Evolutionary conservation across 2,329 filamentous ascomycete genomes (phyloP).

Genomic region (Xylaria sp.): DNA sequence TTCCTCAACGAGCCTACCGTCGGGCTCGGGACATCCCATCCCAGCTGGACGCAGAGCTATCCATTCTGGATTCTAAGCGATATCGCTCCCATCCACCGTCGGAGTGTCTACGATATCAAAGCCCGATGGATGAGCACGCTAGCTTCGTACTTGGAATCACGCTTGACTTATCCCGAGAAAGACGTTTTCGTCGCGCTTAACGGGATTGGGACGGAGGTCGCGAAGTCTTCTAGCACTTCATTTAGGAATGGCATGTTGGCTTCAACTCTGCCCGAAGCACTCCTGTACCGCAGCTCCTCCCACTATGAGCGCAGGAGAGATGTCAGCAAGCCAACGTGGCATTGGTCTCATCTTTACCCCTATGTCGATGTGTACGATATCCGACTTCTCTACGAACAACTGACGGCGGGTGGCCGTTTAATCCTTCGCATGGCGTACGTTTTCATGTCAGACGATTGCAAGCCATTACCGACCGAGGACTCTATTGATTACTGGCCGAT

Average conservation of each 20-base stretch:
- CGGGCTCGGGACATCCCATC: too few relatives aligned
- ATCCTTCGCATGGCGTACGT: constrained; percentile 15
- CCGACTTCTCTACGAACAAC: not conserved
- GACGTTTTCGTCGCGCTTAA: constrained; percentile 11
- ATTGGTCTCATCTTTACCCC: constrained; percentile 16
- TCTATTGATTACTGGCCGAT: constrained; percentile 15
- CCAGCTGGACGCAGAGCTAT: too few relatives aligned
- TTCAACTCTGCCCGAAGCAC: not conserved
- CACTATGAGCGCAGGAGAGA: not conserved
- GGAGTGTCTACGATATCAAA: too few relatives aligned
- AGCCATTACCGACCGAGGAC: not conserved
- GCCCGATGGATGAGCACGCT: too few relatives aligned
- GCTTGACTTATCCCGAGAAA: constrained; percentile 19
- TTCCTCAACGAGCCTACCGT: too few relatives aligned
- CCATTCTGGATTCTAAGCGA: too few relatives aligned
- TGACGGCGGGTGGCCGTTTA: too few relatives aligned
- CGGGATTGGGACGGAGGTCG: constrained; percentile 9
- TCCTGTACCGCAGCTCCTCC: not conserved
- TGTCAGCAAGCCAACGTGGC: constrained; percentile 16
- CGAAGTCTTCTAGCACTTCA: not conserved
- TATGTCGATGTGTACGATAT: not conserved
- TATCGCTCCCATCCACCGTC: too few relatives aligned
- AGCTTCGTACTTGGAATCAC: not conserved
- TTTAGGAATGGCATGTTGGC: constrained; percentile 3
- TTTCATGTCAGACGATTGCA: constrained; percentile 22